Conservation (phyloP, 805 yeast genomes). For the Zygosaccharomyces lentus region DNA sequence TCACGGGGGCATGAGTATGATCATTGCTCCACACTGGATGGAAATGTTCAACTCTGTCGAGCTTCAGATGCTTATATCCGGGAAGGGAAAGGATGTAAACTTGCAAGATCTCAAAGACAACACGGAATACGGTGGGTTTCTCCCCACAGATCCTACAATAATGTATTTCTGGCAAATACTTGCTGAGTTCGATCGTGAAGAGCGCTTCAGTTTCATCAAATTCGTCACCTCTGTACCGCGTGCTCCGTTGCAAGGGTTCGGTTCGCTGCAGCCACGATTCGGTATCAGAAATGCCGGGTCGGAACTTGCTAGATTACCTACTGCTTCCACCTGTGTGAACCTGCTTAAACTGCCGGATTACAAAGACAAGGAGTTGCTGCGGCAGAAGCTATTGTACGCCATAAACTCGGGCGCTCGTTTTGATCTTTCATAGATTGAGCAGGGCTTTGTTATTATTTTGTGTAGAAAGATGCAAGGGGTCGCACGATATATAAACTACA, state of each 20-base stretch:
- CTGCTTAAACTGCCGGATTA: constrained; percentile 84
- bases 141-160: constrained; percentile 54
- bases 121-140: constrained; percentile 63
- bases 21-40: constrained; percentile 73
- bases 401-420: constrained; percentile 83
- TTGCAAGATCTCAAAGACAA: constrained; percentile 61
- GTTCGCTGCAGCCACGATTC: constrained; percentile 66
- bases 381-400: constrained; percentile 66
- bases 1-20: constrained; percentile 57
- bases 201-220: constrained; percentile 62
- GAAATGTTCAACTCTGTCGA: constrained; percentile 81
- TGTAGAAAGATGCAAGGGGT: not conserved
- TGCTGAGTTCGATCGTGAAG: constrained; percentile 58
- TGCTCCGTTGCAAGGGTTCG: constrained; percentile 87
- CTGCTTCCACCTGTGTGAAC: constrained; percentile 92
- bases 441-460: not conserved
- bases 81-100: constrained; percentile 67
- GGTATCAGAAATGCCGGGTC: constrained; percentile 70
- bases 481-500: not conserved
- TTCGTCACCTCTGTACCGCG: constrained; percentile 91
- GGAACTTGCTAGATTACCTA: constrained; percentile 62
- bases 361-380: constrained; percentile 50
- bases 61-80: constrained; percentile 78
- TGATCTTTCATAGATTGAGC: constrained; percentile 57
- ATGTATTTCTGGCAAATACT: constrained; percentile 70